phyloP scores from a whole-genome alignment of 805 yeast species.

The Cyberlindnera maclurae region DNA sequence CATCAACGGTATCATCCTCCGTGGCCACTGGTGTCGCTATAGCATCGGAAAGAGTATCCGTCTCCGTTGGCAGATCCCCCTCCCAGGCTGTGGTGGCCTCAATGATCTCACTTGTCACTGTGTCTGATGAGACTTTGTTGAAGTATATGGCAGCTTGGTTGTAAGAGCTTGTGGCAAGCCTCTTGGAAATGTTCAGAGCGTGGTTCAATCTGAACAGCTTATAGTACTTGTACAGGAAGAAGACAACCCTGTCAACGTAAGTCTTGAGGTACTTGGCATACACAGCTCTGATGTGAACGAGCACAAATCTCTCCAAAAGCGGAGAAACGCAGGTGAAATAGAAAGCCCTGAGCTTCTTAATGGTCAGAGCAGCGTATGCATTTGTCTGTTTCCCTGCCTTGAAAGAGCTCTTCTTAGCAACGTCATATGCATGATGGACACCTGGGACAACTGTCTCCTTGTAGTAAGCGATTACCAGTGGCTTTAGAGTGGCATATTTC shows the following conservation, averaged over 20 bases:
- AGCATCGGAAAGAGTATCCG: slow-evolving; percentile 4
- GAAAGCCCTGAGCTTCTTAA: background rate
- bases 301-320: slow-evolving; percentile 1
- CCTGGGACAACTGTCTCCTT: slow-evolving; percentile 4
- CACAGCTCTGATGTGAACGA: background rate
- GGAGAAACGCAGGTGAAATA: slow-evolving; percentile 8
- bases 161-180: slow-evolving; percentile 10
- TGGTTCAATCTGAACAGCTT: slow-evolving; percentile 14
- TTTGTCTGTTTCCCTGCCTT: slow-evolving; percentile 1
- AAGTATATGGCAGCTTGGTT: slow-evolving; percentile 13
- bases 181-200: slow-evolving; percentile 14
- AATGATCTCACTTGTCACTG: background rate
- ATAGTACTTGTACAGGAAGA: slow-evolving; percentile 10
- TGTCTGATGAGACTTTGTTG: slow-evolving; percentile 2
- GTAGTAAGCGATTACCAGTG: slow-evolving; percentile 6
- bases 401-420: background rate
- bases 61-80: slow-evolving; percentile 6
- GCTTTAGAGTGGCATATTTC: slow-evolving; percentile 4
- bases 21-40: slow-evolving; percentile 8
- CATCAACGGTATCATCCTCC: slow-evolving; percentile 6
- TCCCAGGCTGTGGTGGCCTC: slow-evolving; percentile 8
- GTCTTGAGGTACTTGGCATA: slow-evolving; percentile 8
- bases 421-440: background rate
- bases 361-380: slow-evolving; percentile 2
- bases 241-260: slow-evolving; percentile 2